Conservation (phyloP, 1,284 basidiomycete genomes). For the Rhodotorula sp. region DNA sequence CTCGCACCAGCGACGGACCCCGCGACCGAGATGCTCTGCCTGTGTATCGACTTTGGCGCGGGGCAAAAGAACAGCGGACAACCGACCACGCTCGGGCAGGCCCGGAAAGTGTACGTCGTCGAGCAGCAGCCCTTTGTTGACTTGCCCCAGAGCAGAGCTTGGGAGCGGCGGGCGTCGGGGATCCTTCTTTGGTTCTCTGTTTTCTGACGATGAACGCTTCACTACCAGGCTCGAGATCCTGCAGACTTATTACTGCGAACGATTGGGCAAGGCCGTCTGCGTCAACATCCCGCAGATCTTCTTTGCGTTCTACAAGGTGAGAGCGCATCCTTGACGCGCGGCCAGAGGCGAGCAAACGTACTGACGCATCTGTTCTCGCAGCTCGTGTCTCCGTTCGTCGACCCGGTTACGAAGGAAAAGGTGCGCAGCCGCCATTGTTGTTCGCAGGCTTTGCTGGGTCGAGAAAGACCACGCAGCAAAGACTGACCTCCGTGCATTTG, state of each 20-base stretch:
- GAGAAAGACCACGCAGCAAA: too few species aligned
- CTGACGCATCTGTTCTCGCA: too few species aligned
- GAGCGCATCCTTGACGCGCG: neutral
- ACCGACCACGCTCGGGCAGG: constrained; percentile 43
- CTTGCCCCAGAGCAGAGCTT: too few species aligned
- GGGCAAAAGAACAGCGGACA: constrained; percentile 36
- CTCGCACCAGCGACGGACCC: constrained; percentile 42
- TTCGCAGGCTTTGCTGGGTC: too few species aligned
- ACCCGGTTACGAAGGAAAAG: constrained; percentile 51
- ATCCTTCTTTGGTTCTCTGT: neutral
- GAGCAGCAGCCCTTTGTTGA: too few species aligned
- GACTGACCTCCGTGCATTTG: too few species aligned
- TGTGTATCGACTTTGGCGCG: constrained; percentile 46
- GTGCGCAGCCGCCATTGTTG: constrained; percentile 39
- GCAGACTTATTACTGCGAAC: constrained; percentile 48
- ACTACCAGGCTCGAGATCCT: constrained; percentile 36
- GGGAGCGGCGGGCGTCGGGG: too few species aligned
- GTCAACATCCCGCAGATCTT: constrained; percentile 45
- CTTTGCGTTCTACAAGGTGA: constrained; percentile 36
- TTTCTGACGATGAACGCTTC: neutral
- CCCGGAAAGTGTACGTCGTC: constrained; percentile 38
- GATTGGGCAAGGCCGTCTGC: constrained; percentile 50
- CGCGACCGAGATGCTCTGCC: constrained; percentile 38
- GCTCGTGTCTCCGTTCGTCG: constrained; percentile 51
- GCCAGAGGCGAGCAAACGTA: too few species aligned